Evolutionary conservation across 176 grass and related monocot genomes (phyloP).

Genomic region (bread wheat (Triticum aestivum)): DNA sequence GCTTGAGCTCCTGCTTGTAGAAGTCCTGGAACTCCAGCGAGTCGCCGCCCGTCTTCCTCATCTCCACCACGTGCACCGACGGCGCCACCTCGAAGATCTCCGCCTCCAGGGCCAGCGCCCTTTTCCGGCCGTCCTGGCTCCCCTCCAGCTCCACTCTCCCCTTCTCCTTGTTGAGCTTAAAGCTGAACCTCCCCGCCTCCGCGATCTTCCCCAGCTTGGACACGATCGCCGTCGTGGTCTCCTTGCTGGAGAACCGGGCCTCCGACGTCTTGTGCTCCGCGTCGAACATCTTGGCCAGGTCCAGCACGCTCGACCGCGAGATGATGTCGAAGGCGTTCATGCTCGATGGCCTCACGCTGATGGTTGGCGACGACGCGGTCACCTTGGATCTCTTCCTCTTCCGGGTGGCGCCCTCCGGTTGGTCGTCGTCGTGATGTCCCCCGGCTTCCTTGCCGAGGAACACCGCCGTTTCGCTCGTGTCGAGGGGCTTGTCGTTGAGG

Average conservation of each 20-base stretch:
- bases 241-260: conserved; percentile 62
- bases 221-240: conserved; percentile 53
- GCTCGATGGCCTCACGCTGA: conserved; percentile 50
- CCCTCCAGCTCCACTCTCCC: conserved; percentile 78
- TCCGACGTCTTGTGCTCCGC: conserved; percentile 42
- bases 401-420: neutral
- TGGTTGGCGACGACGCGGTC: conserved; percentile 12
- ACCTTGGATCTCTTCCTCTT: conserved; percentile 40
- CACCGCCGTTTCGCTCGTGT: neutral
- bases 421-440: neutral
- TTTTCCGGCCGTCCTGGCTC: conserved; percentile 56
- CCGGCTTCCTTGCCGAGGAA: conserved; percentile 27
- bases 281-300: conserved; percentile 76
- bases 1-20: conserved; percentile 75
- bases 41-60: conserved; percentile 82
- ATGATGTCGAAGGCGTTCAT: conserved; percentile 97
- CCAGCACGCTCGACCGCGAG: conserved; percentile 61
- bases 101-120: conserved; percentile 61
- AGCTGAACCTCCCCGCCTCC: conserved; percentile 41
- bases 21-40: conserved; percentile 70
- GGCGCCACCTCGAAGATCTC: conserved; percentile 87
- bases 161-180: conserved; percentile 60
- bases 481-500: conserved; percentile 2
- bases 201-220: conserved; percentile 82
- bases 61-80: conserved; percentile 79